phyloP scores from a whole-genome alignment of 768 basidiomycete genomes.

The Lactarius indigo region DNA sequence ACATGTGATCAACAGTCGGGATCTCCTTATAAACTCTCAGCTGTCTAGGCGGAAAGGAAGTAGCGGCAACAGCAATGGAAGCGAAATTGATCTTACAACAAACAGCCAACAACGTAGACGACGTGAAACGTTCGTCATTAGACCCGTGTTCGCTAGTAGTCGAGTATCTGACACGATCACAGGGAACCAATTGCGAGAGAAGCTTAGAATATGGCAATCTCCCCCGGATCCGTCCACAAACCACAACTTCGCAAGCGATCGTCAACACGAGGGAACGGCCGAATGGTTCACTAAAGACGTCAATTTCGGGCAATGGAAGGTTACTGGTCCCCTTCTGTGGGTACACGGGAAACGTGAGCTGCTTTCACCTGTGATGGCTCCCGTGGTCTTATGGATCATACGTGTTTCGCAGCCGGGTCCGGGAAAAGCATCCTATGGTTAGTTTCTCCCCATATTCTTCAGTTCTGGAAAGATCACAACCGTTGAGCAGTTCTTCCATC shows the following conservation, averaged over 20 bases:
- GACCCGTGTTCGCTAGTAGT: neutral
- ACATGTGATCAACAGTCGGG: neutral
- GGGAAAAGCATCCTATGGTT: neutral
- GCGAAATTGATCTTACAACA: neutral
- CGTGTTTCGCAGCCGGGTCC: neutral
- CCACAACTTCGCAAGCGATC: neutral
- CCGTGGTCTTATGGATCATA: neutral
- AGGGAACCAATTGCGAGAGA: neutral
- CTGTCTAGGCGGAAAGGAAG: neutral
- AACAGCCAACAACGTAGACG: neutral
- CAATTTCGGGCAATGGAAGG: neutral
- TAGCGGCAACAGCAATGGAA: neutral
- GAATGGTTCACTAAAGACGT: neutral
- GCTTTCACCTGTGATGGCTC: neutral
- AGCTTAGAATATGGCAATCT: neutral
- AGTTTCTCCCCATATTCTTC: neutral
- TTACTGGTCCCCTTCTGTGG: neutral
- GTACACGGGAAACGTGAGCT: neutral
- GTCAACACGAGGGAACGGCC: neutral
- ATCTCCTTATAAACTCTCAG: neutral
- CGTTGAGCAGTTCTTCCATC: neutral
- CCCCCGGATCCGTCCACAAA: neutral
- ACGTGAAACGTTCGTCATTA: neutral
- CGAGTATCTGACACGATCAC: neutral
- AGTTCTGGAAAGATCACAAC: neutral